Percentiles rank a stretch among this genome's conserved stretches.
Evolutionary conservation across 164 flowering plant genomes (phyloP).

Genomic region (Chimonanthus salicifolius): DNA sequence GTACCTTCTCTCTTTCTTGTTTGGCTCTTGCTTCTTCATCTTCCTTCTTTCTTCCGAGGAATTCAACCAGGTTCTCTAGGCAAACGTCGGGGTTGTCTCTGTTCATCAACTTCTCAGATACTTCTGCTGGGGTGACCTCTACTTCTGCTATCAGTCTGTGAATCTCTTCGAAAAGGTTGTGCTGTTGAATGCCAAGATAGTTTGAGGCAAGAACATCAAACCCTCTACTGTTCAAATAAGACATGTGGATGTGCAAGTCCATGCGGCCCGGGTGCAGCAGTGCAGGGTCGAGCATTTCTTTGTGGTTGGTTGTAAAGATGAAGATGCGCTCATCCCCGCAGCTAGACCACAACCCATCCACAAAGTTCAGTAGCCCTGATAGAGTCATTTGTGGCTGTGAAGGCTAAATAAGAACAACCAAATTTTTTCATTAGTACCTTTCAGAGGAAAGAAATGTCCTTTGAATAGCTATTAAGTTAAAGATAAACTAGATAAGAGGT

Average conservation of each 20-base stretch:
- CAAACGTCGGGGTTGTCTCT: background rate
- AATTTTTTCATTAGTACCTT: background rate
- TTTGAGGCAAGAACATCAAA: background rate
- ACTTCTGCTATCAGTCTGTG: background rate
- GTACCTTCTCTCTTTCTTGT: slow-evolving; percentile 2
- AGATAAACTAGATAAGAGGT: too few species aligned
- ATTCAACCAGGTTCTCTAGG: background rate
- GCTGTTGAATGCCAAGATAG: background rate
- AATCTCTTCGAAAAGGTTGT: background rate
- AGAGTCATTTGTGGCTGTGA: slow-evolving; percentile 24
- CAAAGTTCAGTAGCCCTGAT: slow-evolving; percentile 41
- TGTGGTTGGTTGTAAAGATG: slow-evolving; percentile 44
- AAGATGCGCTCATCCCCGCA: slow-evolving; percentile 45
- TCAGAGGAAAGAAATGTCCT: background rate
- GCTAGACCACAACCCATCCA: slow-evolving; percentile 44
- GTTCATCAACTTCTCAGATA: background rate
- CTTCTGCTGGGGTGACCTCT: background rate
- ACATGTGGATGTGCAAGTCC: slow-evolving; percentile 47
- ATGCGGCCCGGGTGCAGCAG: slow-evolving; percentile 45
- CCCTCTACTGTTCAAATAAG: background rate
- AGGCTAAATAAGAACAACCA: background rate
- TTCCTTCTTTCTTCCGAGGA: background rate
- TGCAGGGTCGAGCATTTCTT: slow-evolving; percentile 38
- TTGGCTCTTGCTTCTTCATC: background rate
- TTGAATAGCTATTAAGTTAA: background rate